Percentiles rank a stretch among this genome's conserved stretches.
Evolutionary conservation across 2,329 filamentous ascomycete genomes (phyloP).

Genomic region (Fusarium fracticaudum): DNA sequence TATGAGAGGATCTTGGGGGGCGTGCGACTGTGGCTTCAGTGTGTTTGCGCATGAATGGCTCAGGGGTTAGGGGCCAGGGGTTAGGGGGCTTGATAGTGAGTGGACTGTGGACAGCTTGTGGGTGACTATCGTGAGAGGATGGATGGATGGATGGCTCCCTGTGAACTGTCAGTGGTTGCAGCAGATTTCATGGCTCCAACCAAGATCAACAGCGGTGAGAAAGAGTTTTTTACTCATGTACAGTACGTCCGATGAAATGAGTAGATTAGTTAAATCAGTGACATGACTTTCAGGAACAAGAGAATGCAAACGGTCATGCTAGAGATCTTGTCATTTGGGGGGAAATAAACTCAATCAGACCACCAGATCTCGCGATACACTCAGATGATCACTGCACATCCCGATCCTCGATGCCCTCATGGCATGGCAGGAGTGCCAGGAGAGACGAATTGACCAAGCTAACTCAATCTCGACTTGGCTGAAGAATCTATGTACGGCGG

Average conservation of each 20-base stretch:
- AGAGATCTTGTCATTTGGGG: background rate
- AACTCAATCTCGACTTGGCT: constrained; percentile 1
- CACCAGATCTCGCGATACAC: constrained; percentile 18
- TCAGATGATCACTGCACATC: constrained; percentile 21
- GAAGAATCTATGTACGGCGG: background rate
- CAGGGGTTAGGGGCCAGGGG: constrained; percentile 24
- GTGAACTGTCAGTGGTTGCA: constrained; percentile 19
- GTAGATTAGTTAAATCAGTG: background rate
- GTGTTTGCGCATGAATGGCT: constrained; percentile 21
- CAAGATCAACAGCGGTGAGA: constrained; percentile 26
- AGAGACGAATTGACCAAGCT: background rate
- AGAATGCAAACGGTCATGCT: constrained; percentile 3
- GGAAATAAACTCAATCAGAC: constrained; percentile 14
- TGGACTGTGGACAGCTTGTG: background rate
- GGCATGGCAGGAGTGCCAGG: background rate
- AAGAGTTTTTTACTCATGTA: constrained; percentile 6
- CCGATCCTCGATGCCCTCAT: constrained; percentile 21
- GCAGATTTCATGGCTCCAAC: constrained; percentile 24
- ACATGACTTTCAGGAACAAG: background rate
- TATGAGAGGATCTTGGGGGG: constrained; percentile 8
- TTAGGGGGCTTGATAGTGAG: constrained; percentile 17
- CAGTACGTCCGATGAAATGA: background rate
- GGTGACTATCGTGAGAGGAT: constrained; percentile 15
- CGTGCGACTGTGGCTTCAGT: constrained; percentile 20
- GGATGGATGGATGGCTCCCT: constrained; percentile 28